Evolutionary conservation across 257 asterid species (phyloP), one percentile per base, ranked within the genome.

Genomic region (Orobanche coerulescens): DNA sequence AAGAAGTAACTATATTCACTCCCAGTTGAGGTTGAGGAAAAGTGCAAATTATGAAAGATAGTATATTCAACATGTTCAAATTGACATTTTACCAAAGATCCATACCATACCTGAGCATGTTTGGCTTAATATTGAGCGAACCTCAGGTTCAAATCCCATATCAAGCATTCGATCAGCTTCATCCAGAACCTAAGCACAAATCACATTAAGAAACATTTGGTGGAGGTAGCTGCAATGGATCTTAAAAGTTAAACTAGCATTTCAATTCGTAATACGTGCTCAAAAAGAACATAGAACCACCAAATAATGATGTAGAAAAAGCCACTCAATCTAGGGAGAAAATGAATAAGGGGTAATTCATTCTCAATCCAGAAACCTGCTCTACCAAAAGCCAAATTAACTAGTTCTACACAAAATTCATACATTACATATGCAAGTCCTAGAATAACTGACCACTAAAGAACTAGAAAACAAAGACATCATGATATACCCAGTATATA

Each of bases 161-260:
- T 93, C 99, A 65, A 93, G 99, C 99, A 93, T 93, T 30, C 99
- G 89, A 76, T 93, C 99, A 81, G 99, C 99, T 80, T 93, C 99
- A 64, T 93, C 99, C 37, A 93, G 79, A 28, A 93, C 97, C 99
- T 93, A 73, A 60, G 16, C 57, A 66, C 37, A 64, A 60, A 37
- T 15, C 61, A 70, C 22, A 50, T n/a, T 56, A 62, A 62, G 42
- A 34, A 25, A 47, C 18, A 62, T 34, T 25, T 16, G 42, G 22
- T 19, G 15, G 53, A 52, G 34, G 25, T 25, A 48, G 55, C 26
- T 44, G 22, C 33, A 25, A 40, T 9, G 43, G 67, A 36, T 42
- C 60, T 59, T 18, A 23, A 51, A 39, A 23, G 31, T 30, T 1
- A 58, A 53, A 25, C 39, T 33, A 33, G 58, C 37, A 42, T 55